Evolutionary conservation across 805 yeast genomes (phyloP), one percentile per base, ranked within the genome.

Genomic region (Saturnispora sekii): DNA sequence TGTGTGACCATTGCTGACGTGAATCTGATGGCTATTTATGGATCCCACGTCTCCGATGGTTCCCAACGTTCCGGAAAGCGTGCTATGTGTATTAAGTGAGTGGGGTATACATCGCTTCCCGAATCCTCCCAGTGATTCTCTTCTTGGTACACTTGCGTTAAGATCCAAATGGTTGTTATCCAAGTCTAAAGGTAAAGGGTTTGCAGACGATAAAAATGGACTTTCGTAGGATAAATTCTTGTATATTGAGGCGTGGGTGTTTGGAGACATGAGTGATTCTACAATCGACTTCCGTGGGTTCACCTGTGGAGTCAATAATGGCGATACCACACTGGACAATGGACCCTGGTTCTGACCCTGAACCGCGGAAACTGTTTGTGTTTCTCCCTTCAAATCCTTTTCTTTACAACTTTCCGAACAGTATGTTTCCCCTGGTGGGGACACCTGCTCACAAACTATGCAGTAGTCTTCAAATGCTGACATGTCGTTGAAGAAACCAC

Each of bases 401-500:
- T 45, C 32, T 43, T 55, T 58, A 37, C 67, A 63, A 1, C 41
- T 42, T 11, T 61, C 61, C 6, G 63, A 63, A 45, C 68, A 63
- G 51, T 63, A 63, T 15, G 60, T 63, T 4, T 60, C 52, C 44
- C 59, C 58, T 4, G 58, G 48, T 4, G 57, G 39, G 40, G 66
- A 61, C 29, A 60, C 50, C 47, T 60, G 57, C 43, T 63, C 68
- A 51, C 68, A 63, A 17, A 63, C 62, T 29, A 63, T 48, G 47
- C 68, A 63, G 53, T 58, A 63, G 42, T 63, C 68, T 50, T 63
- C 59, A 48, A 63, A 63, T 7, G 68, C 67, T 35, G 74, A 63
- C 74, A 71, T 69, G 38, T 26, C 11, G 30, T 34, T 34, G 17
- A 29, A 17, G 75, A 10, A 21, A 21, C 26, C 26, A 21, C 26